phyloP scores from a whole-genome alignment of 306 rosid species.

The barrel medic (Medicago truncatula) region DNA sequence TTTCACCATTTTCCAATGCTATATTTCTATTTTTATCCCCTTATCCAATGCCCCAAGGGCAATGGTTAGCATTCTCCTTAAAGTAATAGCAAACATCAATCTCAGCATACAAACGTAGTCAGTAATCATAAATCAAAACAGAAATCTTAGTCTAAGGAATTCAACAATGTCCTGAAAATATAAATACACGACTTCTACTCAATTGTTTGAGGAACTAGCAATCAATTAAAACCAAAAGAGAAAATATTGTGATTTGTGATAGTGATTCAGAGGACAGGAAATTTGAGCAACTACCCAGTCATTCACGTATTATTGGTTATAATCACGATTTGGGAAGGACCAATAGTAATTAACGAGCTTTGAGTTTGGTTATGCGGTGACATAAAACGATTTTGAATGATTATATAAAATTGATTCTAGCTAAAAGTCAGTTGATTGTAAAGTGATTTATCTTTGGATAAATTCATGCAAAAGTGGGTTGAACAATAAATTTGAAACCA shows the following conservation, averaged over 20 bases:
- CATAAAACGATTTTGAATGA: not conserved
- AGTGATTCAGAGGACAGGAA: not conserved
- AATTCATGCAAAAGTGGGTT: not conserved
- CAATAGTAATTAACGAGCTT: slow-evolving; percentile 16
- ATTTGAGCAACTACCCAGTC: too few relatives aligned
- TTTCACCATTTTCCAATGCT: too few relatives aligned
- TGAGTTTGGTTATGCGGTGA: not conserved
- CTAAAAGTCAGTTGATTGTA: not conserved
- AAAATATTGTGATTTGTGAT: not conserved
- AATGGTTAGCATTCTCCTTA: too few relatives aligned
- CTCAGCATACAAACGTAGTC: not conserved
- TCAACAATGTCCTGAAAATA: slow-evolving; percentile 16
- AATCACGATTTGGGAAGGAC: slow-evolving; percentile 1
- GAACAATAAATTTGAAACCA: not conserved
- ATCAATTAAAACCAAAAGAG: not conserved
- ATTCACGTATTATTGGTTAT: not conserved
- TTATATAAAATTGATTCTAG: not conserved
- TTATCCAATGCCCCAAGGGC: too few relatives aligned
- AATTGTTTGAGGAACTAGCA: too few relatives aligned
- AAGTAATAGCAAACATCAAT: not conserved
- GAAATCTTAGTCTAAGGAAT: not conserved
- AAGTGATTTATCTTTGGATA: not conserved
- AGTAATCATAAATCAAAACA: not conserved
- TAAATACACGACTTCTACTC: not conserved
- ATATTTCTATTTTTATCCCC: too few relatives aligned